Base-by-base conservation (phyloP, 2,329 filamentous ascomycete genomes). In the Didymella segeticola region DNA sequence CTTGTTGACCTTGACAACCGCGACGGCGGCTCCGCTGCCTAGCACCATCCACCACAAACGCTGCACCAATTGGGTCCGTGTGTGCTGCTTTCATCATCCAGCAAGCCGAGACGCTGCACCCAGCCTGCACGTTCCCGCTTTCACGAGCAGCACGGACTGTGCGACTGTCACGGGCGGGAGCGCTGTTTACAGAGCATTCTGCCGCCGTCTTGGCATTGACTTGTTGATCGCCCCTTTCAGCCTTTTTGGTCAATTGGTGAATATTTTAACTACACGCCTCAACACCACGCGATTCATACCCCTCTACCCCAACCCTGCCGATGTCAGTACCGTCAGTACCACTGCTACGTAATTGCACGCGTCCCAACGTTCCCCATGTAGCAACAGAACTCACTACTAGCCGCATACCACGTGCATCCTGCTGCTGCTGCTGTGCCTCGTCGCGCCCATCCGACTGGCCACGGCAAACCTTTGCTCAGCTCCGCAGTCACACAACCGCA, bases 11-110 rank as follows among this genome's bases (percentile, higher is more conserved):
- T 33, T 47, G 49, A 43, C 49, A 47, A 53, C 49, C 29, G 30
- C 29, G 39, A 47, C 48, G 61, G 63, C 56, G 60, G 45, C 56
- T 57, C 51, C 47, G 43, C 46, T 52, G 43, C 46, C 47, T 50
- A 51, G 7, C 48, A 31, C 53, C 46, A 56, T 53, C 52, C 50
- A 53, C 46, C 20, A 5, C 25, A 10, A 5, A 26, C 25, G 25
- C 5, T 10, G 55, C 41, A 34, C 48, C 42, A 42, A 53, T 53
- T 42, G 43, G 42, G 27, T 41, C 23, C 14, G 37, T 17, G 31
- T 46, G 34, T 22, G 15, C 25, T 27, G 37, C 23, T n/a, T 12
- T 36, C 9, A 39, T 31, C 26, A 8, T 6, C 20, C 36, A n/a
- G 45, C 43, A 47, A 34, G 47, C 38, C 30, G 50, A 43, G 43